Evolutionary conservation across 2,329 filamentous ascomycete species (phyloP).

Genomic region (Golovinomyces cichoracearum): DNA sequence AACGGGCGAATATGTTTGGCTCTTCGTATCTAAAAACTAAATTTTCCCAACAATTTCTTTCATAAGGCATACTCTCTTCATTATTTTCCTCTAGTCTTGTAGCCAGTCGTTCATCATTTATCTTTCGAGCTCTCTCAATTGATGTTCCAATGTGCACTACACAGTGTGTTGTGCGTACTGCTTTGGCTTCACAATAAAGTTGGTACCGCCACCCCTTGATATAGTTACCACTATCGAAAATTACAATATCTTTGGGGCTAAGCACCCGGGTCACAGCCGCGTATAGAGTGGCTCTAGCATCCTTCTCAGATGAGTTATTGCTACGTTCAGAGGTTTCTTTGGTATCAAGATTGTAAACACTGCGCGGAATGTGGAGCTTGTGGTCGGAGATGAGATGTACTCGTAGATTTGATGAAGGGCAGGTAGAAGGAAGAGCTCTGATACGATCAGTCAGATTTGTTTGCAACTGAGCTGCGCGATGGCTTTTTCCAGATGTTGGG

Average conservation of each 20-base stretch:
- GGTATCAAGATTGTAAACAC: slow-evolving; percentile 41
- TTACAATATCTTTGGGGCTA: slow-evolving; percentile 45
- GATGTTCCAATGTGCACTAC: slow-evolving; percentile 39
- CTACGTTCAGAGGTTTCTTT: slow-evolving; percentile 36
- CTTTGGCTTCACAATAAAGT: slow-evolving; percentile 63
- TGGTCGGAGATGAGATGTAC: slow-evolving; percentile 53
- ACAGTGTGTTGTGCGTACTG: slow-evolving; percentile 47
- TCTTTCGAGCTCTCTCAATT: slow-evolving; percentile 23
- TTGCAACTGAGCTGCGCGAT: slow-evolving; percentile 38
- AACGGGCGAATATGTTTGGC: slow-evolving; percentile 59
- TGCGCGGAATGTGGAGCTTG: slow-evolving; percentile 38
- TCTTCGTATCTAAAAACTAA: slow-evolving; percentile 51
- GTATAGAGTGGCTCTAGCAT: slow-evolving; percentile 50
- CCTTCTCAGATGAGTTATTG: slow-evolving; percentile 53
- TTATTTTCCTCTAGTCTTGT: slow-evolving; percentile 13
- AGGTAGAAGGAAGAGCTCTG: slow-evolving; percentile 13
- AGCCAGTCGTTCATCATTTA: slow-evolving; percentile 34
- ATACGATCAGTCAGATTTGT: slow-evolving; percentile 34
- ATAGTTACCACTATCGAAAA: slow-evolving; percentile 61
- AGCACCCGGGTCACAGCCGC: slow-evolving; percentile 55
- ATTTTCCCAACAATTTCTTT: slow-evolving; percentile 14
- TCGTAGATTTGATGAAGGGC: slow-evolving; percentile 22
- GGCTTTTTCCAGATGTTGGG: slow-evolving; percentile 43
- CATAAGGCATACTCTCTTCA: slow-evolving; percentile 13
- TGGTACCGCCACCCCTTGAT: slow-evolving; percentile 82